Evolutionary conservation across 2,329 filamentous ascomycete species (phyloP).

Genomic region (Xylaria sp.): DNA sequence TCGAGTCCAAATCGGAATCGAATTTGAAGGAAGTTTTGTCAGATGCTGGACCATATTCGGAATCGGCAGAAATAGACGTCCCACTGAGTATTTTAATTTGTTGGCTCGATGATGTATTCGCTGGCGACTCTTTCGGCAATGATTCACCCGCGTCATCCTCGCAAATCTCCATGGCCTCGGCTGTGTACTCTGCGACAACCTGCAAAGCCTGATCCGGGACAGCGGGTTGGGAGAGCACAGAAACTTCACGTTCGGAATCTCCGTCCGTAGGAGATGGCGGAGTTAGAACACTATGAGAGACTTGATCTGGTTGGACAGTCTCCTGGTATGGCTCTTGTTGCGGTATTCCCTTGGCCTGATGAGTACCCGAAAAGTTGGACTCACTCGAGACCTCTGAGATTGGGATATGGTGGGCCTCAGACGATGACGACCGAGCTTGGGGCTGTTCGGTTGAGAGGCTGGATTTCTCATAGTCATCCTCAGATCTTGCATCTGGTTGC

Average conservation of each 20-base stretch:
- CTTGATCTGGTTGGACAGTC: background rate
- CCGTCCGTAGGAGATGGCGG: constrained; percentile 4
- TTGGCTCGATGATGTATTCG: background rate
- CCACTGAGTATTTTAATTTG: constrained; percentile 6
- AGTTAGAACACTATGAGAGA: background rate
- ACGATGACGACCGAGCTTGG: background rate
- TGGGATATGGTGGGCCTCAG: background rate
- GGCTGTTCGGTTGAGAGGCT: constrained; percentile 11
- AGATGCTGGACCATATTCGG: background rate
- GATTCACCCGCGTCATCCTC: constrained; percentile 1
- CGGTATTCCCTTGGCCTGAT: background rate
- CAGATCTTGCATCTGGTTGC: constrained; percentile 6
- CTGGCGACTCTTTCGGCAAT: background rate
- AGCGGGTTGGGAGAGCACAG: background rate
- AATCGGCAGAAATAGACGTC: constrained; percentile 4
- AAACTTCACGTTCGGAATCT: background rate
- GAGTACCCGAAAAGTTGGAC: background rate
- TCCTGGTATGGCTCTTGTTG: constrained; percentile 5
- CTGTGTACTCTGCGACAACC: background rate
- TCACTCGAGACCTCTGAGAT: background rate
- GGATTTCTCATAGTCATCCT: constrained; percentile 9
- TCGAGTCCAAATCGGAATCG: constrained; percentile 7
- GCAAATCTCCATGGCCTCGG: background rate
- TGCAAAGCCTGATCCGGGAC: background rate
- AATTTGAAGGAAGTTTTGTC: background rate